phyloP scores from a whole-genome alignment of 371 early-diverging fungal genomes.

The Circinella minor region DNA sequence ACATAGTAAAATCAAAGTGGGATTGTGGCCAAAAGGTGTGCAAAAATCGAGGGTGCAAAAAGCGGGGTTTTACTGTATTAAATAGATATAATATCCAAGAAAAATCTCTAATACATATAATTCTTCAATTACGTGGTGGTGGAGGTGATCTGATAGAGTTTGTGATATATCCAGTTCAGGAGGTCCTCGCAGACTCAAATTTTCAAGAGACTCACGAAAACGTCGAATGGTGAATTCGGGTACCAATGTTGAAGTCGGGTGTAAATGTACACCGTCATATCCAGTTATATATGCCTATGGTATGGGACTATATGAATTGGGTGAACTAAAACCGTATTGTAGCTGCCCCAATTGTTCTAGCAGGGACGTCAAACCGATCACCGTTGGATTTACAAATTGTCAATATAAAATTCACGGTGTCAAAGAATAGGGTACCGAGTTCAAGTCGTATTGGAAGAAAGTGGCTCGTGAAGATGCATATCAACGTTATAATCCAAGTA shows the following conservation, averaged over 20 bases:
- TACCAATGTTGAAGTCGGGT: background rate
- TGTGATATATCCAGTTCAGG: background rate
- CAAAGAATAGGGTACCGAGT: background rate
- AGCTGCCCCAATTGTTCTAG: background rate
- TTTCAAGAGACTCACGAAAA: background rate
- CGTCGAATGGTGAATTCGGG: background rate
- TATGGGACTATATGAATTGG: background rate
- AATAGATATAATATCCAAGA: too few species aligned
- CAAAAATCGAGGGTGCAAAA: too few species aligned
- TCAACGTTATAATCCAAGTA: background rate
- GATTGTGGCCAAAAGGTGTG: too few species aligned
- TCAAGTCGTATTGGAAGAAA: background rate
- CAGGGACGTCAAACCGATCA: background rate
- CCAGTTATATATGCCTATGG: background rate
- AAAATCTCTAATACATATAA: too few species aligned
- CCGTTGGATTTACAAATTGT: background rate
- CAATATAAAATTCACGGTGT: constrained; percentile 5
- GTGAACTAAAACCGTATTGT: too few species aligned
- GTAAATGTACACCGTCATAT: background rate
- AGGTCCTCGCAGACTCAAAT: background rate
- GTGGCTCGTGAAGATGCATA: background rate
- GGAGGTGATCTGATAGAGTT: background rate
- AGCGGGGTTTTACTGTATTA: too few species aligned
- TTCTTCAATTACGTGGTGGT: too few species aligned
- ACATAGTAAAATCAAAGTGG: too few species aligned